Evolutionary conservation across 116 monocot genomes (phyloP).

Genomic region (Phalaenopsis hybrid): DNA sequence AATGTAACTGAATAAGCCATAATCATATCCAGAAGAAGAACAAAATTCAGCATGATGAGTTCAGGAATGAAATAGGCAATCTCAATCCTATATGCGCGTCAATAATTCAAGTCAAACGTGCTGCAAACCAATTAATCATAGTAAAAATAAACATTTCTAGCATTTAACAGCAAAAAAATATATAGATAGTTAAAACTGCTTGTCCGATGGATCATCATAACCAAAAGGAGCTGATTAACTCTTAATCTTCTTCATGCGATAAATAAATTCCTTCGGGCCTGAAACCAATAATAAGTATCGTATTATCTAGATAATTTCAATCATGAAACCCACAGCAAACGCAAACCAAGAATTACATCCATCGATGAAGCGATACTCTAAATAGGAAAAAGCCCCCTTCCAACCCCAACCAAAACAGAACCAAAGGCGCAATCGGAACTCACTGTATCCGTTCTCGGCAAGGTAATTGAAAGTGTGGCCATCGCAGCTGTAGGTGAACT

Average conservation of each 20-base stretch:
- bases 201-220: background rate
- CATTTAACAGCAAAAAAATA: background rate
- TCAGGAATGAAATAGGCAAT: background rate
- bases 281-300: background rate
- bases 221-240: background rate
- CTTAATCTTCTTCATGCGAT: background rate
- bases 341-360: background rate
- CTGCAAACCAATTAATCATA: background rate
- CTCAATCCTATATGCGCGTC: background rate
- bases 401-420: background rate
- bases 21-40: too few species aligned
- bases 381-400: background rate
- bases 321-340: background rate
- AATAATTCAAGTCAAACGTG: background rate
- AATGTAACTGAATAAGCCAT: background rate
- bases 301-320: background rate
- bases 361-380: background rate
- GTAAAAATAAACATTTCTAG: background rate
- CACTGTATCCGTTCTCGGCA: constrained; percentile 36
- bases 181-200: background rate
- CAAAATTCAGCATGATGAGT: too few species aligned
- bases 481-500: constrained; percentile 23
- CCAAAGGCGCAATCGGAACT: background rate
- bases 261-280: background rate
- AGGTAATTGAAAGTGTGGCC: constrained; percentile 29